Evolutionary conservation across 2,329 filamentous ascomycete species (phyloP), one percentile per base, ranked within the genome.

Genomic region (Aspergillus pseudoviridinutans): DNA sequence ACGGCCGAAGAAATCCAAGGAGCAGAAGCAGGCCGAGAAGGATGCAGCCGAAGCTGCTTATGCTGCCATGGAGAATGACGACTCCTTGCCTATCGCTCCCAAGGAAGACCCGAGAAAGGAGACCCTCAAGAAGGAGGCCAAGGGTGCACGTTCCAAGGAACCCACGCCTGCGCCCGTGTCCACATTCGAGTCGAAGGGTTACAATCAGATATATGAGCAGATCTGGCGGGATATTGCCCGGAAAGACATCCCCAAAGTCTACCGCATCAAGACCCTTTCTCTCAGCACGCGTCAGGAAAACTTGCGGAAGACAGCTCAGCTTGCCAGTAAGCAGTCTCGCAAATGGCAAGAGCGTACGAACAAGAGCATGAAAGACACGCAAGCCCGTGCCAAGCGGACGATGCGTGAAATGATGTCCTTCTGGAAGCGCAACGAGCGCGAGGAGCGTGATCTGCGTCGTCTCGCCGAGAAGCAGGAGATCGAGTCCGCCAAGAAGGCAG

Each of bases 401-500:
- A 99, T 99, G 94, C 87, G 94, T 72, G 94, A 99, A 77, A 99
- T 99, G 94, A 94, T 97, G 84, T 87, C 90, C 57, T 99, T 97
- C 83, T 99, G 94, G 94, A 97, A 97, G 78, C 89, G 93, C 57
- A 99, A 99, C 73, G 94, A 99, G 75, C 89, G 93, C 54, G 94
- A 99, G 72, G 94, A 99, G 73, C 90, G 94, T 59, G 94, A 99
- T 73, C 81, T 95, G 63, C 88, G 94, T 65, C 95, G 96, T 79
- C 87, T 92, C 53, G 94, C 94, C 4, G 94, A 99, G 80, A 91
- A 89, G 73, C 92, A 96, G 74, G 94, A 97, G 78, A 84, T 99
- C 50, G 94, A 99, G 73, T 95, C 94, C 69, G 94, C 94, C 20
- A 92, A 94, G 76, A 95, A 93, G 77, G 92, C 93, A 59, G 94